Evolutionary conservation across 2,329 filamentous ascomycete genomes (phyloP).

Genomic region (Simplicillium sp.): DNA sequence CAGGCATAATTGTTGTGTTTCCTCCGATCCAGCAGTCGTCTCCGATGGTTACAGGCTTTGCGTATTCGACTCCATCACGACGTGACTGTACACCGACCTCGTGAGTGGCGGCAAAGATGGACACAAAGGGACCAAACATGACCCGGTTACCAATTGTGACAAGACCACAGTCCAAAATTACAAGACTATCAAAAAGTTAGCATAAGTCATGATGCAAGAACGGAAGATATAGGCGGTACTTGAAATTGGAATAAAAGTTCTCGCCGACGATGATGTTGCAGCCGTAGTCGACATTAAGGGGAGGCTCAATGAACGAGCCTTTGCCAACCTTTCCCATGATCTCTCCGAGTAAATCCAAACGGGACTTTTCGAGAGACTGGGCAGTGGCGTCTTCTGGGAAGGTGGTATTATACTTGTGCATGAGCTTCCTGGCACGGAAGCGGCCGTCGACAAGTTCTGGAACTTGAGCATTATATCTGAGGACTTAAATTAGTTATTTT

Average conservation of each 20-base stretch:
- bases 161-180: slow-evolving; percentile 64
- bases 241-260: slow-evolving; percentile 51
- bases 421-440: slow-evolving; percentile 43
- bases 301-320: slow-evolving; percentile 49
- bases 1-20: slow-evolving; percentile 37
- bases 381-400: slow-evolving; percentile 38
- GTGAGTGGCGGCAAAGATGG: slow-evolving; percentile 62
- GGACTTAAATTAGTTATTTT: background rate
- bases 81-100: slow-evolving; percentile 50
- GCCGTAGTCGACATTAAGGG: slow-evolving; percentile 55
- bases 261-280: slow-evolving; percentile 54
- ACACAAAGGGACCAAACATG: slow-evolving; percentile 62
- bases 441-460: slow-evolving; percentile 40
- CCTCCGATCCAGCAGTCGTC: slow-evolving; percentile 49
- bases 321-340: slow-evolving; percentile 41
- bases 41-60: slow-evolving; percentile 34
- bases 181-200: slow-evolving; percentile 24
- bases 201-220: background rate
- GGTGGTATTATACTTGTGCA: slow-evolving; percentile 48
- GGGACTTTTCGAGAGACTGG: slow-evolving; percentile 25
- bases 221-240: slow-evolving; percentile 10
- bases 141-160: slow-evolving; percentile 63
- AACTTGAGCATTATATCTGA: slow-evolving; percentile 39
- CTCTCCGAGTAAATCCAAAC: slow-evolving; percentile 35
- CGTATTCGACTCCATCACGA: slow-evolving; percentile 36